Evolutionary conservation across 257 asterid genomes (phyloP).

Genomic region (Paulownia fortunei): DNA sequence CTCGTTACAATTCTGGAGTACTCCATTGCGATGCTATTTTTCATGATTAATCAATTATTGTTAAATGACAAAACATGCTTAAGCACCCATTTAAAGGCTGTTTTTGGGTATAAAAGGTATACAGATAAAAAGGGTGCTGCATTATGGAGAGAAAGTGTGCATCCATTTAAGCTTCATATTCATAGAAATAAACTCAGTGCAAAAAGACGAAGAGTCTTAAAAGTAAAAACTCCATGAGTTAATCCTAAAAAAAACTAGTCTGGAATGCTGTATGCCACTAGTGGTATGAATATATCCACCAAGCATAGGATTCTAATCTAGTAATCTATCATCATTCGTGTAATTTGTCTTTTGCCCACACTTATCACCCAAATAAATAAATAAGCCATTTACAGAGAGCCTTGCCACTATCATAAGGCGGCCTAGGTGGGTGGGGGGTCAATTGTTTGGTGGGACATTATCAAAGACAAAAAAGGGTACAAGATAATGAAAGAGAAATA

Average conservation of each 20-base stretch:
- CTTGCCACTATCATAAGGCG: conserved; percentile 49
- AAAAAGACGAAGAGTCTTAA: background rate
- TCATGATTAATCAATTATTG: background rate
- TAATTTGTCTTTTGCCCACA: conserved; percentile 48
- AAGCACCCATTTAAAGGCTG: background rate
- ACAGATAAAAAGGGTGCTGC: background rate
- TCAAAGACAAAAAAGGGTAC: conserved; percentile 25
- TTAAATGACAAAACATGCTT: background rate
- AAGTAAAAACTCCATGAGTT: background rate
- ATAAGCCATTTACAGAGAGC: conserved; percentile 39
- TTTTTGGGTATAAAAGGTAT: background rate
- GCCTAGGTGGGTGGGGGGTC: conserved; percentile 45
- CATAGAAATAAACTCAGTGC: background rate
- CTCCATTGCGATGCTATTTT: too few species aligned
- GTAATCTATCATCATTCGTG: conserved; percentile 27
- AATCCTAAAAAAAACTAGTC: background rate
- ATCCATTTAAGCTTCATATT: background rate
- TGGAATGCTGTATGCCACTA: background rate
- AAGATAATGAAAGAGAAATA: conserved; percentile 26
- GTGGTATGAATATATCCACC: background rate
- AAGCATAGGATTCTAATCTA: conserved; percentile 53
- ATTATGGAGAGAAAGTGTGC: background rate
- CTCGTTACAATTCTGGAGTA: too few species aligned
- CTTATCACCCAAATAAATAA: conserved; percentile 21
- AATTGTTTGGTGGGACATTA: conserved; percentile 43